Conservation (phyloP, 2,329 filamentous ascomycete species). For the Calonectria henricotiae region DNA sequence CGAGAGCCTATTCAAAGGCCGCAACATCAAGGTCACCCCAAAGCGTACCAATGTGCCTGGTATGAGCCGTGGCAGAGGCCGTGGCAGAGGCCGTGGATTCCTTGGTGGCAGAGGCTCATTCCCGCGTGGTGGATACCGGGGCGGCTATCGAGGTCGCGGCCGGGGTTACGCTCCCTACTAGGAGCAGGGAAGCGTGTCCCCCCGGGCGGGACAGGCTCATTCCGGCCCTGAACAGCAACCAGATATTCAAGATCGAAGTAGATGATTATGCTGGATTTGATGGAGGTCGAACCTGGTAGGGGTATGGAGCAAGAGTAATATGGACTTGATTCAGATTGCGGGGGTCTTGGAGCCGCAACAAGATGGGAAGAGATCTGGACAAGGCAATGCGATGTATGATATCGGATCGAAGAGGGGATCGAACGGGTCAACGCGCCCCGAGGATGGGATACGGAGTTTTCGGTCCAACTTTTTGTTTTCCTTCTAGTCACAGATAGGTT, state of each 20-base stretch:
- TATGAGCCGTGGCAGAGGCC: slow-evolving; percentile 86
- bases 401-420: slow-evolving; percentile 38
- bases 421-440: slow-evolving; percentile 40
- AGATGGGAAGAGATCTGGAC: slow-evolving; percentile 44
- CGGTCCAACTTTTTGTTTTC: slow-evolving; percentile 39
- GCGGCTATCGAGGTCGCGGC: slow-evolving; percentile 77
- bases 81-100: slow-evolving; percentile 68
- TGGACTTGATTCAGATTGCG: slow-evolving; percentile 35
- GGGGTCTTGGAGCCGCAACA: slow-evolving; percentile 41
- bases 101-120: slow-evolving; percentile 72
- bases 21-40: slow-evolving; percentile 94
- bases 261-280: slow-evolving; percentile 47
- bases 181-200: slow-evolving; percentile 56
- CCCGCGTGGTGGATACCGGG: slow-evolving; percentile 58
- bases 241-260: slow-evolving; percentile 50
- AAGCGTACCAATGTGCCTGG: slow-evolving; percentile 98
- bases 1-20: slow-evolving; percentile 94
- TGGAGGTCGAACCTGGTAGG: slow-evolving; percentile 7
- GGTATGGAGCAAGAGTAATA: slow-evolving; percentile 11
- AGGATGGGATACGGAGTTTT: slow-evolving; percentile 49
- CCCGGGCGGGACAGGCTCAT: slow-evolving; percentile 37
- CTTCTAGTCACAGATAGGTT: slow-evolving; percentile 35
- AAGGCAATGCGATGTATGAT: slow-evolving; percentile 45
- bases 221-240: slow-evolving; percentile 43
- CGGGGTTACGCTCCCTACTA: slow-evolving; percentile 79